Base-by-base conservation (phyloP, 495 filamentous ascomycete genomes). In the Trichocladium uniseriatum region DNA sequence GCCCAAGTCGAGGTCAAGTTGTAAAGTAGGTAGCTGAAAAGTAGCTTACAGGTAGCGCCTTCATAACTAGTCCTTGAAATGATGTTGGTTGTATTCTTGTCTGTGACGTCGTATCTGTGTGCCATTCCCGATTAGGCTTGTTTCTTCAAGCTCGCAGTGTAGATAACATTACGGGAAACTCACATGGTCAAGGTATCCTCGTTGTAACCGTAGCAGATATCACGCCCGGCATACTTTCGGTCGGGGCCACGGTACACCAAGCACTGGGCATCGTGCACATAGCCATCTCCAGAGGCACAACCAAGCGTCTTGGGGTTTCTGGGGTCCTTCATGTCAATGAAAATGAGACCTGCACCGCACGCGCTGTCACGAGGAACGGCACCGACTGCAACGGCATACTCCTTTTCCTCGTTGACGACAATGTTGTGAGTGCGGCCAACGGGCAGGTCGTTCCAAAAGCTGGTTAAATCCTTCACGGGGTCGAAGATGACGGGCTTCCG, bases 141-240 rank as follows among this genome's bases (percentile, higher is more conserved):
- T 52, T 10, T 29, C 5, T 5, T 29, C 27, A 29, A 29, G 27
- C 27, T 10, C 5, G 10, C 27, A 5, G 27, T 29, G 27, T 5
- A 29, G 27, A 10, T 29, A 5, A 5, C 5, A 29, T 29, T 10
- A n/a, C n/a, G n/a, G n/a, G n/a, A n/a, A n/a, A n/a, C 62, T 36
- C 42, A 65, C 62, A 70, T 74, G 42, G 58, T 70, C 15, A 63
- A 38, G 2, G 64, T 65, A 27, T 69, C 66, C 49, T 69, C 66
- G 51, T 80, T 76, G 52, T 76, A 80, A 7, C 69, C 73, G 48
- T 76, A 79, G 60, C 77, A 80, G 54, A 79, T 73, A 47, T 80
- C 77, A 5, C 56, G 57, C 9, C 75, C 77, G 5, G 52, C 19
- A 49, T 73, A 79, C 47, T 65, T 62, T 20, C 51, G 59, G 54